phyloP scores from a whole-genome alignment of 441 rosid species.

The Populus hybrid region DNA sequence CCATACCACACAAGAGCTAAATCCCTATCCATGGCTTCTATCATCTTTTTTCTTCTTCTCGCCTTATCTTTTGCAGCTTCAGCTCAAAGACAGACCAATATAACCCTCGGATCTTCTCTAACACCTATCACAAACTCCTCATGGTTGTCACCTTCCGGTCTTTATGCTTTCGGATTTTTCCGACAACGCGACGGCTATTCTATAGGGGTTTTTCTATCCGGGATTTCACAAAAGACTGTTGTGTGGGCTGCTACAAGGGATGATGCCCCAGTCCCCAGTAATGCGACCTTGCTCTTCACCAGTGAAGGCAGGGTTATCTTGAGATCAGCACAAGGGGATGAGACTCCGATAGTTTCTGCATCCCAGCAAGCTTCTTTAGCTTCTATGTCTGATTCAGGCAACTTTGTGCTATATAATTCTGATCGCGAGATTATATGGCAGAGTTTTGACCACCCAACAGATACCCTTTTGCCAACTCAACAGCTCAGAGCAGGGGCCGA shows the following conservation, averaged over 20 bases:
- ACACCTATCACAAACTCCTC: conserved; percentile 20
- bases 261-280: conserved; percentile 16
- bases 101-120: conserved; percentile 19
- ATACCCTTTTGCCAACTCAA: background rate
- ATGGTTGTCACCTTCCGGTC: conserved; percentile 37
- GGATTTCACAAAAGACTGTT: conserved; percentile 9
- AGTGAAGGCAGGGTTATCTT: conserved; percentile 19
- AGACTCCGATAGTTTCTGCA: background rate
- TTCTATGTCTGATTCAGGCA: conserved; percentile 17
- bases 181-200: conserved; percentile 15
- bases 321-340: conserved; percentile 8
- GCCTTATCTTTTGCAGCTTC: no score
- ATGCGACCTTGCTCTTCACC: conserved; percentile 16
- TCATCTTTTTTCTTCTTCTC: no score
- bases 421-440: background rate
- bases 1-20: no score
- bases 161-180: conserved; percentile 39
- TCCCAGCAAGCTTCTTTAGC: background rate
- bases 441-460: background rate
- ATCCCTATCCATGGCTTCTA: no score
- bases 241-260: conserved; percentile 34
- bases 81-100: conserved; percentile 12
- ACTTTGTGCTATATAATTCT: conserved; percentile 26
- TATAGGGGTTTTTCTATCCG: conserved; percentile 28
- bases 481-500: background rate